Base-by-base conservation (phyloP, 345 rosid species). In the Rhodamnia rubescens region DNA sequence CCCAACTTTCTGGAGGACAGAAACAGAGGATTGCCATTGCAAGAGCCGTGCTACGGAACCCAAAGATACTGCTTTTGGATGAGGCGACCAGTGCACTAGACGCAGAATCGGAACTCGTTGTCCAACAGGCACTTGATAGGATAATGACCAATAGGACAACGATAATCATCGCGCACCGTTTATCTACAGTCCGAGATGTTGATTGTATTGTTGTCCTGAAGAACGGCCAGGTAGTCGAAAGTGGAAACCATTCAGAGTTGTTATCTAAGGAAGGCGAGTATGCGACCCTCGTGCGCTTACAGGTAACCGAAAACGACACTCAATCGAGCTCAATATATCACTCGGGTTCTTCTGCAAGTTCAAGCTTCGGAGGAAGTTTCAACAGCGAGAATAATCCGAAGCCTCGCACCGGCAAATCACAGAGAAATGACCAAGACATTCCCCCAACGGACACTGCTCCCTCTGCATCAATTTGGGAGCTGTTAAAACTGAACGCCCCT, bases 21-120 rank as follows among this genome's bases (percentile, higher is more conserved):
- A 96, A 96, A 83, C 98, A 96, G 91, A 91, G 99, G 86, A 95
- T 96, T 47, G 97, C 98, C 10, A 95, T 96, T 85, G 96, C 98
- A 56, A 91, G 99, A 88, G 98, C 98, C 14, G 90, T 95, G 49
- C 75, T 96, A 89, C 91, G 95, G 83, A 94, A 96, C 86, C 99
- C 99, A 32, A 93, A 86, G 91, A 93, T 96, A 86, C 27, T 95
- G 83, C 97, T 95, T 27, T 87, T 95, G 84, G 99, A 96, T 90
- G 99, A 96, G 86, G 98, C 99, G 24, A 96, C 98, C 4, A 96
- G 98, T 85, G 99, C 99, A 27, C 97, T 96, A 56, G 99, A 96
- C 89, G 85, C 92, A 14, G 98, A 93, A 86, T 95, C 99, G 26
- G 98, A 95, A 89, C 92, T 89, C 75, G 58, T 91, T 13, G 99